These are phyloP conservation scores for Mycena rebaudengoi DNA, from an alignment of 768 basidiomycete genomes.

Conservation along the genomic window DNA sequence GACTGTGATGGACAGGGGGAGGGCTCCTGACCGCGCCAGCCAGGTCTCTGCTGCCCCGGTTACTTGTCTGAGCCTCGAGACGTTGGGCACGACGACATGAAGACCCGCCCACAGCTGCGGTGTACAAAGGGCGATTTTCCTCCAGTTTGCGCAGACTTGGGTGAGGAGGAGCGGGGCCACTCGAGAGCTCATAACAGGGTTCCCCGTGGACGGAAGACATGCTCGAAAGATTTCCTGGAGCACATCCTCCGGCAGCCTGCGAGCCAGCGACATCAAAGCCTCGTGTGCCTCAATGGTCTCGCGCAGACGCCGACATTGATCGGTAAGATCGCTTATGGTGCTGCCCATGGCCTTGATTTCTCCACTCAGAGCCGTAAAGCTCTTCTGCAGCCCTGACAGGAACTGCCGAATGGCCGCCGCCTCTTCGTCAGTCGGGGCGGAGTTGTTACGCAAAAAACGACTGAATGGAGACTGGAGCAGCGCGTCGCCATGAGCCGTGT, in stretches of 20 bases:
- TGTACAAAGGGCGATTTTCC: slow-evolving; percentile 10
- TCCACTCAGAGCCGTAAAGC: not conserved
- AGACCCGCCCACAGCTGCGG: slow-evolving; percentile 14
- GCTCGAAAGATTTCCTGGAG: slow-evolving; percentile 7
- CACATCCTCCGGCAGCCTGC: slow-evolving; percentile 13
- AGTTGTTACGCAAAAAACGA: slow-evolving; percentile 1
- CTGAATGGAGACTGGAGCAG: slow-evolving; percentile 14
- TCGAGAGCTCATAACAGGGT: slow-evolving; percentile 7
- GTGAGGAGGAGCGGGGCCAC: slow-evolving; percentile 15
- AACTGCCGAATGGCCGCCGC: slow-evolving; percentile 13
- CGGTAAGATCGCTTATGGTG: not conserved
- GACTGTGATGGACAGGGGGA: slow-evolving; percentile 12
- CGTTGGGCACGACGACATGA: slow-evolving; percentile 14
- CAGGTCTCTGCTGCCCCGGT: not conserved
- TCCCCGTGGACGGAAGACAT: not conserved
- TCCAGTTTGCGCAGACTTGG: slow-evolving; percentile 12
- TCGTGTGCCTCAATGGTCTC: slow-evolving; percentile 10
- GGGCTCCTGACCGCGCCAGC: slow-evolving; percentile 7
- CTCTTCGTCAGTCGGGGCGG: slow-evolving; percentile 12
- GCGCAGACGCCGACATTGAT: not conserved
- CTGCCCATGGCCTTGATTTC: slow-evolving; percentile 4
- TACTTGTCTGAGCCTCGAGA: not conserved
- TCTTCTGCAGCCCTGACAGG: slow-evolving; percentile 8
- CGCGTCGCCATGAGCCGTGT: not conserved
- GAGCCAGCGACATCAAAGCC: slow-evolving; percentile 8